Evolutionary conservation across 1,284 basidiomycete genomes (phyloP).

Genomic region (Fomitopsis betulina): DNA sequence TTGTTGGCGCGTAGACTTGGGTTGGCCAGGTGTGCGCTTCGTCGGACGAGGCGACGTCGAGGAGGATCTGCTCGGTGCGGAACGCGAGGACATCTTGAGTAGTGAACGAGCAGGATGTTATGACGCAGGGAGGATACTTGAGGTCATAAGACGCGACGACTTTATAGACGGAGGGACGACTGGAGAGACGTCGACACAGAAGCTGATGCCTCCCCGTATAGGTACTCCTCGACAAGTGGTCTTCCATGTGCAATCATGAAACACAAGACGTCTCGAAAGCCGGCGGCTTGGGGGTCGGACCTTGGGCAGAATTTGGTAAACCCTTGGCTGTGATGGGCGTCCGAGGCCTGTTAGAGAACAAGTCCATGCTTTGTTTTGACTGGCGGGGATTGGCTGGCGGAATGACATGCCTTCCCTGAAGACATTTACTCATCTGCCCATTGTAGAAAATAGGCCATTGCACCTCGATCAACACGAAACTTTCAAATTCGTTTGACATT

Average conservation of each 20-base stretch:
- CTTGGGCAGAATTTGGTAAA: not conserved
- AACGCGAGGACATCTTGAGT: constrained; percentile 44
- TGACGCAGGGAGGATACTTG: constrained; percentile 9
- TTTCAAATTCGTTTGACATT: not conserved
- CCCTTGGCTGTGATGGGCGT: not conserved
- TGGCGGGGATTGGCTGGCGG: constrained; percentile 5
- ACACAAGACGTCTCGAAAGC: constrained; percentile 1
- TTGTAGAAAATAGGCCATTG: not conserved
- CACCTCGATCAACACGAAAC: not conserved
- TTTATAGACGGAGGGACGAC: constrained; percentile 11
- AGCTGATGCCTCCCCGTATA: constrained; percentile 15
- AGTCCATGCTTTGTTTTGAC: not conserved
- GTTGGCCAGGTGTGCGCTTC: constrained; percentile 18
- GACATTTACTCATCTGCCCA: not conserved
- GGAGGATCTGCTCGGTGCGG: constrained; percentile 15
- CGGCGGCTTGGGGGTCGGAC: constrained; percentile 1
- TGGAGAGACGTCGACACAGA: constrained; percentile 14
- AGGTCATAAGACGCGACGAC: constrained; percentile 9
- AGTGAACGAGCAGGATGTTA: constrained; percentile 6
- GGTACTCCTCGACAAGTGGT: constrained; percentile 7
- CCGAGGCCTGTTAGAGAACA: constrained; percentile 1
- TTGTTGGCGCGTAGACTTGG: constrained; percentile 23
- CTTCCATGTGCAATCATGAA: not conserved
- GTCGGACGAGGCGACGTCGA: constrained; percentile 20
- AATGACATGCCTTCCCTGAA: constrained; percentile 3